phyloP scores from a whole-genome alignment of 2,329 filamentous ascomycete genomes.

The Tolypocladium nubicola region DNA sequence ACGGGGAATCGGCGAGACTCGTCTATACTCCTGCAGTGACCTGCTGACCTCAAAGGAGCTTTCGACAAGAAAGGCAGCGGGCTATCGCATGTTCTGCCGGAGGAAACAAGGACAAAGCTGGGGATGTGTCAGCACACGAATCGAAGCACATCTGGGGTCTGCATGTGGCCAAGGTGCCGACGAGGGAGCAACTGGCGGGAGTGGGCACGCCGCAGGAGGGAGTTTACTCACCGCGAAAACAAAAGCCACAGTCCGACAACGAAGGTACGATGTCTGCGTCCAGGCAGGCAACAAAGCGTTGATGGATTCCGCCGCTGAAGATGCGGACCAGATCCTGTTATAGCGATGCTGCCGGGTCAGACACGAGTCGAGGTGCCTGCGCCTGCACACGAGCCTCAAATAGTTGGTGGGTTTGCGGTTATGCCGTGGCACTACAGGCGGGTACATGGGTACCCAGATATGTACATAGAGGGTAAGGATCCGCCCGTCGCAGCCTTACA shows the following conservation, averaged over 20 bases:
- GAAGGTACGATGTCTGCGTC: conserved; percentile 26
- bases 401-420: background rate
- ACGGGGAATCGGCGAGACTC: conserved; percentile 2
- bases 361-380: conserved; percentile 1
- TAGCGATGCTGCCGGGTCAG: background rate
- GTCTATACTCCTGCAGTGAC: conserved; percentile 62
- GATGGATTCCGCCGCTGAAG: conserved; percentile 16
- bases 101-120: conserved; percentile 7
- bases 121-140: background rate
- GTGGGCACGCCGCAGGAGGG: background rate
- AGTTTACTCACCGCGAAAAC: background rate
- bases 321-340: conserved; percentile 16
- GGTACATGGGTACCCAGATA: background rate
- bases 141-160: background rate
- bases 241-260: conserved; percentile 16
- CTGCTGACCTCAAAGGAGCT: conserved; percentile 74
- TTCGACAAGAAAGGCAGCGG: conserved; percentile 15
- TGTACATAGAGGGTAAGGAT: background rate
- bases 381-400: conserved; percentile 1
- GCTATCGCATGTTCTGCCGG: conserved; percentile 22
- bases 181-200: background rate
- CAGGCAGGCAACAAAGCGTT: conserved; percentile 23
- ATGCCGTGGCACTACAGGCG: background rate
- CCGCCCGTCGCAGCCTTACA: background rate
- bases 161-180: background rate